Evolutionary conservation across 2,329 filamentous ascomycete genomes (phyloP).

Genomic region (Cryphonectria carpinicola): DNA sequence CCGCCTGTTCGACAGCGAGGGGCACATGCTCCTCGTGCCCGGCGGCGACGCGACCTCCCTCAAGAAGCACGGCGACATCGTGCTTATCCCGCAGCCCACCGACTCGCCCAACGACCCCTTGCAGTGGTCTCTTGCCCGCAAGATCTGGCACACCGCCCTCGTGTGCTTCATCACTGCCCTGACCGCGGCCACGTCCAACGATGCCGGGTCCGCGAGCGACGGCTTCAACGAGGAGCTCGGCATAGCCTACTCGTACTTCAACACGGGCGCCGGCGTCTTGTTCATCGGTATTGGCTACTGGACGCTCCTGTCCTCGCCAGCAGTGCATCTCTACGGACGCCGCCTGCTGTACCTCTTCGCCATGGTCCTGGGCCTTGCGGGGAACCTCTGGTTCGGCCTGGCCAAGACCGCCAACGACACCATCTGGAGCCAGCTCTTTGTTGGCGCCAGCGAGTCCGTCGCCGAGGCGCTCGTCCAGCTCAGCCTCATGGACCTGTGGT

Average conservation of each 20-base stretch:
- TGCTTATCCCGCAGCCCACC: constrained; percentile 58
- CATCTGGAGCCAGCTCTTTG: constrained; percentile 60
- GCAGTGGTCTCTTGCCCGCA: constrained; percentile 52
- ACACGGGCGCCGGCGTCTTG: constrained; percentile 60
- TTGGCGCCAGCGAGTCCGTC: constrained; percentile 60
- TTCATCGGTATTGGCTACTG: constrained; percentile 61
- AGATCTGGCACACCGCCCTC: constrained; percentile 54
- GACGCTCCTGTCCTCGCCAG: constrained; percentile 56
- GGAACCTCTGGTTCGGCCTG: constrained; percentile 57
- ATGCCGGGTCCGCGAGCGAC: constrained; percentile 55
- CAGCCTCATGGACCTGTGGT: constrained; percentile 61
- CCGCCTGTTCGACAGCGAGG: constrained; percentile 28
- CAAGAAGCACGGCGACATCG: constrained; percentile 46
- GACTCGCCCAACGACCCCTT: constrained; percentile 56
- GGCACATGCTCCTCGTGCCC: constrained; percentile 25
- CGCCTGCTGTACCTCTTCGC: constrained; percentile 59
- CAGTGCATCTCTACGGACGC: constrained; percentile 58
- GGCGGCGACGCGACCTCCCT: constrained; percentile 26
- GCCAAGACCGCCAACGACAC: constrained; percentile 48
- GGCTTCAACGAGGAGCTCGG: constrained; percentile 54
- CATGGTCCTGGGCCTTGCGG: constrained; percentile 43
- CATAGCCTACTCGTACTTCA: constrained; percentile 46
- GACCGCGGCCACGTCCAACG: constrained; percentile 60
- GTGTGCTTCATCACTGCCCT: constrained; percentile 58
- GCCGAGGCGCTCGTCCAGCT: constrained; percentile 61